Percentiles rank a stretch among this genome's conserved stretches.
Conservation (phyloP, 2,329 filamentous ascomycete species). For the Curvularia lunata region DNA sequence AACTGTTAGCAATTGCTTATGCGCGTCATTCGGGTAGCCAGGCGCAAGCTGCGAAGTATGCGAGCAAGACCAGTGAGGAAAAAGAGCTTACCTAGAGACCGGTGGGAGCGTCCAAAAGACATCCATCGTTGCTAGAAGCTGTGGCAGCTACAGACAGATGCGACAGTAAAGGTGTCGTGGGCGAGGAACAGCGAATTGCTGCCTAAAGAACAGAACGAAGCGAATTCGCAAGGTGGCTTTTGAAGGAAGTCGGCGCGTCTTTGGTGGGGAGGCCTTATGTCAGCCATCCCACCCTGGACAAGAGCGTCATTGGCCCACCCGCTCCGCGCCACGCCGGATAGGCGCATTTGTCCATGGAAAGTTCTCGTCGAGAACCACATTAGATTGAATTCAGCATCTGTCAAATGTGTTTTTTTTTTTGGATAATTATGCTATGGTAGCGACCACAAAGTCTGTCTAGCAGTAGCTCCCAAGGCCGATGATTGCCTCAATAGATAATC, state of each 20-base stretch:
- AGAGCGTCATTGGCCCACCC: conserved; percentile 12
- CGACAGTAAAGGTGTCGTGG: conserved; percentile 26
- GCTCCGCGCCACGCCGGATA: neutral
- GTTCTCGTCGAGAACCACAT: neutral
- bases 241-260: conserved; percentile 19
- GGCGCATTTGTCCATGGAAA: neutral
- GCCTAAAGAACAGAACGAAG: conserved; percentile 37
- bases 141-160: conserved; percentile 26
- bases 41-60: neutral
- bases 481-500: neutral
- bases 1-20: conserved; percentile 51
- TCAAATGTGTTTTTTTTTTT: neutral
- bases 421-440: neutral
- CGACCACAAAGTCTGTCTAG: neutral
- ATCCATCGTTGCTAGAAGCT: conserved; percentile 56
- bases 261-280: conserved; percentile 22
- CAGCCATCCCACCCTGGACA: conserved; percentile 11
- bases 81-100: conserved; percentile 65
- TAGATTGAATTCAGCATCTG: neutral
- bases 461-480: neutral
- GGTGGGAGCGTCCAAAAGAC: conserved; percentile 70
- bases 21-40: neutral
- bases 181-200: conserved; percentile 44
- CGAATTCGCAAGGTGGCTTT: conserved; percentile 27
- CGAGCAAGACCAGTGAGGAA: conserved; percentile 6